These are phyloP conservation scores for Meyerozyma carpophila DNA, from an alignment of 1,139 yeast genomes.

Conservation along the genomic window DNA sequence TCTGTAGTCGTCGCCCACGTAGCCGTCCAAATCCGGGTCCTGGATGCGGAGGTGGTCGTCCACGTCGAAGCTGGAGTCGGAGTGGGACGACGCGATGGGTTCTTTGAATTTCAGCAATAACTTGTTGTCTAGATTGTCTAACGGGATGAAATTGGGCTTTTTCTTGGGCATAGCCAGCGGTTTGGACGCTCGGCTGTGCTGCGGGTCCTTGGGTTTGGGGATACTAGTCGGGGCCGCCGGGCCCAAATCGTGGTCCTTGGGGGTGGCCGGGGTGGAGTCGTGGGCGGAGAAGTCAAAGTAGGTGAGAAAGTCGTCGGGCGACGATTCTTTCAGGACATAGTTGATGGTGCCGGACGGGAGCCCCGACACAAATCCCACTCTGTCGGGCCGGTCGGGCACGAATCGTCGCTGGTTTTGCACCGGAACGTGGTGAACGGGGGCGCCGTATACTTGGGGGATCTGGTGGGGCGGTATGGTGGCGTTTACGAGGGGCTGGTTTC, in stretches of 20 bases:
- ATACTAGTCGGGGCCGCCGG: not conserved
- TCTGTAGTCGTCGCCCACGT: constrained; percentile 8
- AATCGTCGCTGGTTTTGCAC: not conserved
- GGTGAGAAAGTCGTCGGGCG: constrained; percentile 1
- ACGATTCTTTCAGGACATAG: not conserved
- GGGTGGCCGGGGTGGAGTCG: constrained; percentile 1
- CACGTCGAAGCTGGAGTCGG: constrained; percentile 8
- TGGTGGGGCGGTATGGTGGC: not conserved
- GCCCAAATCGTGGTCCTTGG: not conserved
- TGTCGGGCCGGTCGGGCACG: too few species aligned
- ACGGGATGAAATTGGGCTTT: constrained; percentile 7
- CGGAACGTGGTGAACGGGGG: not conserved
- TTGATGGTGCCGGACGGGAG: not conserved
- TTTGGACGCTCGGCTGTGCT: not conserved
- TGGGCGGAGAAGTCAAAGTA: constrained; percentile 1
- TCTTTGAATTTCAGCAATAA: constrained; percentile 6
- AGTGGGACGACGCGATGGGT: constrained; percentile 6
- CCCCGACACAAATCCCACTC: too few species aligned
- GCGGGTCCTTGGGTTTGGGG: not conserved
- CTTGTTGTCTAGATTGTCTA: constrained; percentile 10
- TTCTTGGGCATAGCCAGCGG: not conserved
- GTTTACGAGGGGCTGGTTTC: not conserved
- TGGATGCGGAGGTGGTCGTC: constrained; percentile 11
- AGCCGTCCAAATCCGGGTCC: constrained; percentile 17
- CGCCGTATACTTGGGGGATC: not conserved